These are phyloP conservation scores for Garcia nutans DNA, from an alignment of 345 rosid genomes.

Conservation along the genomic window DNA sequence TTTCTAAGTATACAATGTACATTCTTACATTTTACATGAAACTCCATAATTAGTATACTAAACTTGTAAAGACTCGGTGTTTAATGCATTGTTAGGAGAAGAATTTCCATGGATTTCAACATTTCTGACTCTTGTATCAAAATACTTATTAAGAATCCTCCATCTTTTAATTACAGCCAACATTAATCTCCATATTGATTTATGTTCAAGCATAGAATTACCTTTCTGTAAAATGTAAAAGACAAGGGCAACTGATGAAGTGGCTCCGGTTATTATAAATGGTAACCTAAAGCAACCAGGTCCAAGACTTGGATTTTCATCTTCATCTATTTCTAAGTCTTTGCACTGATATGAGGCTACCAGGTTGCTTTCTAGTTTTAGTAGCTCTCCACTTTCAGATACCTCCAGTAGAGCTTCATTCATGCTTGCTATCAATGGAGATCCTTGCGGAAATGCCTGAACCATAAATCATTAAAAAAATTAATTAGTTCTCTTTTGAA, in stretches of 20 bases:
- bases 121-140: background rate
- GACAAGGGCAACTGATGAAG: constrained; percentile 24
- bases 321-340: constrained; percentile 1
- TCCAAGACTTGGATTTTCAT: constrained; percentile 22
- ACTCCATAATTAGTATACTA: too few relatives aligned
- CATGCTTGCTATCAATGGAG: constrained; percentile 22
- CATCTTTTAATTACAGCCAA: background rate
- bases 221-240: background rate
- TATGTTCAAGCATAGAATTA: background rate
- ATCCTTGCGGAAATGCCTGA: constrained; percentile 28
- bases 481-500: background rate
- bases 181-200: background rate
- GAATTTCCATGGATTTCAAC: background rate
- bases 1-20: too few relatives aligned
- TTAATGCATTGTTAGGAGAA: background rate
- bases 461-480: background rate
- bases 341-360: constrained; percentile 14
- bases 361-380: constrained; percentile 18
- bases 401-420: constrained; percentile 27
- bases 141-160: background rate
- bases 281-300: constrained; percentile 17
- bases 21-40: too few relatives aligned
- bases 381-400: constrained; percentile 29
- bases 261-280: constrained; percentile 21
- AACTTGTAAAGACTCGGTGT: background rate